Evolutionary conservation across 495 filamentous ascomycete genomes (phyloP).

Genomic region (Trichoderma asperelloides): DNA sequence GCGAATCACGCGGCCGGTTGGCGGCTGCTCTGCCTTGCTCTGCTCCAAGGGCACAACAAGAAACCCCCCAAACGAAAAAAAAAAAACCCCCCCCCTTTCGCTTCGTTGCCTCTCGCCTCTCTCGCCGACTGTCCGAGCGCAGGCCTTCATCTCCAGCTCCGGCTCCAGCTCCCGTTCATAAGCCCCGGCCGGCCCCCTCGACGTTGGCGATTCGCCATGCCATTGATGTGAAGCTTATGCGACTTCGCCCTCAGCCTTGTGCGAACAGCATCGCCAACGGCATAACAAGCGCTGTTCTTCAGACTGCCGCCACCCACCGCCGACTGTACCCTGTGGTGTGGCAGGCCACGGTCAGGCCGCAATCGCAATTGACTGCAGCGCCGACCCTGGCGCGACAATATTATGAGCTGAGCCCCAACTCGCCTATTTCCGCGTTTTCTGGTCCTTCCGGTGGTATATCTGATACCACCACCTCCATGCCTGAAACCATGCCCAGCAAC

Average conservation of each 20-base stretch:
- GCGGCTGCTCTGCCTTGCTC: conserved; percentile 5
- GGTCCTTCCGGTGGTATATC: neutral
- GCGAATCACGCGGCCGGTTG: neutral
- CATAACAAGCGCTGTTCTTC: neutral
- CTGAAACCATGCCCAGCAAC: neutral
- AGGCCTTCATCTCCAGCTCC: neutral
- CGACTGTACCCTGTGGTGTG: neutral
- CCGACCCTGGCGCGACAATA: conserved; percentile 8
- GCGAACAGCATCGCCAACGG: conserved; percentile 5
- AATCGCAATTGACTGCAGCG: neutral
- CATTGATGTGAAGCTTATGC: conserved; percentile 5
- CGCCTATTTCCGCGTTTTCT: neutral
- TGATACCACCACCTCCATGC: neutral
- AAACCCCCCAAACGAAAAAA: neutral
- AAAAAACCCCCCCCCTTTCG: neutral
- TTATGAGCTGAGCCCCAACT: neutral
- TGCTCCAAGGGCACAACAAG: conserved; percentile 4
- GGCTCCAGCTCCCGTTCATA: neutral
- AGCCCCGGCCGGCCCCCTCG: neutral
- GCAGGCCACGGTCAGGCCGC: neutral
- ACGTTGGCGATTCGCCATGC: neutral
- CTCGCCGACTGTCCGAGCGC: neutral
- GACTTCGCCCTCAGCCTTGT: conserved; percentile 3
- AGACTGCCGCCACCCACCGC: too few relatives aligned
- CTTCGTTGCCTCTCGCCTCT: neutral